phyloP scores from a whole-genome alignment of 495 filamentous ascomycete species.

The Hypomontagnella submonticulosa region DNA sequence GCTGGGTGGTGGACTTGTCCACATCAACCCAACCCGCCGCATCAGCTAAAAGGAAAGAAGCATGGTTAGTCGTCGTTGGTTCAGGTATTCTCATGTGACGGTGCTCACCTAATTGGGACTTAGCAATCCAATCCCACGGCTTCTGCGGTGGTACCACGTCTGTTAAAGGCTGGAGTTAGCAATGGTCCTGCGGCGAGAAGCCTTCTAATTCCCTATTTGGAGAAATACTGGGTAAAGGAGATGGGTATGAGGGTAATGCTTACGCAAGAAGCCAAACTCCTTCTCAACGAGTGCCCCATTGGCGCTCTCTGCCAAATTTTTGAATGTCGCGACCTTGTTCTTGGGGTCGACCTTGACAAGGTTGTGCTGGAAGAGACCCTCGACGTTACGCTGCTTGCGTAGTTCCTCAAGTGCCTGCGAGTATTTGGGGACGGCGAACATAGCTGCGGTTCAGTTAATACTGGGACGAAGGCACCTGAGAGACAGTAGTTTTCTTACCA shows the following conservation, averaged over 20 bases:
- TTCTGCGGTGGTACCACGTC: constrained; percentile 48
- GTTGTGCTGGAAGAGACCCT: constrained; percentile 74
- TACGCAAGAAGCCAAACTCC: constrained; percentile 67
- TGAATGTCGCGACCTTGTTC: constrained; percentile 48
- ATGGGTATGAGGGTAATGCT: neutral
- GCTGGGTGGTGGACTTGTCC: constrained; percentile 67
- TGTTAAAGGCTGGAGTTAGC: constrained; percentile 14
- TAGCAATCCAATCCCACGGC: constrained; percentile 48
- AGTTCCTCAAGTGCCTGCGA: constrained; percentile 68
- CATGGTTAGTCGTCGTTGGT: constrained; percentile 18
- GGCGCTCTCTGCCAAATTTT: constrained; percentile 41
- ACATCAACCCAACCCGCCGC: constrained; percentile 73
- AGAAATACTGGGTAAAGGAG: neutral
- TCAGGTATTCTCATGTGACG: neutral
- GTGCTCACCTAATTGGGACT: constrained; percentile 44
- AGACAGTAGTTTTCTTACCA: constrained; percentile 25
- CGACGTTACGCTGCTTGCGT: constrained; percentile 70
- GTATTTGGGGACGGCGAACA: constrained; percentile 80
- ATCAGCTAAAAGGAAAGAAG: constrained; percentile 55
- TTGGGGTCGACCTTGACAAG: constrained; percentile 66
- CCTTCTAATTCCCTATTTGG: neutral
- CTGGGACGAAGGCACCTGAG: neutral
- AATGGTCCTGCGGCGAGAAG: constrained; percentile 51
- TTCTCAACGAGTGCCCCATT: constrained; percentile 55
- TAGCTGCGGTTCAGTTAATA: constrained; percentile 46